Evolutionary conservation across 2,329 filamentous ascomycete species (phyloP), one percentile per base, ranked within the genome.

Genomic region (Aspergillus arachidicola): DNA sequence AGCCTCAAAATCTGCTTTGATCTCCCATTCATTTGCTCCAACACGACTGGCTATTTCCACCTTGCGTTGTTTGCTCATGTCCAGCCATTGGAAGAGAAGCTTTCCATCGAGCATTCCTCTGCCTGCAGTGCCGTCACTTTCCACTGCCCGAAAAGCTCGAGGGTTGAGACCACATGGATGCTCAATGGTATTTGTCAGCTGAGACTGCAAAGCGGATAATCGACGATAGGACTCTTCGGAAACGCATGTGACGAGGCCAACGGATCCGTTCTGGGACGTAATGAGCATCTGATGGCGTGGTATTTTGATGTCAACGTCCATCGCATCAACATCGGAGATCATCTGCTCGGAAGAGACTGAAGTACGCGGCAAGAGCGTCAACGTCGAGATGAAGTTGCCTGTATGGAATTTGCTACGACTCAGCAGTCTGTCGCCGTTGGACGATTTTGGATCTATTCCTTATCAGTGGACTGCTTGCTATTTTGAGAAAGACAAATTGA

Each of bases 361-460:
- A 4, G 87, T 87, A 19, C 89, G 89, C 1, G 92, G 91, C 38
- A 98, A 84, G 56, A 97, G 86, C 23, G 90, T 88, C 69, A 93
- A 90, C 43, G 86, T 86, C 0, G 91, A 90, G 0, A 91, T 88
- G 67, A 90, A 86, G 76, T 97, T 92, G 43, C 92, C 93, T 0
- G 92, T 89, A 74, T 94, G 90, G 80, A 99, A 98, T 63, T 93
- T 92, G 59, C 91, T 92, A 64, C 92, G 89, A 77, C 94, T 92
- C 9, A 99, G 86, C 28, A 99, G 86, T 46, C 94, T 87, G 72
- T 94, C 91, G 56, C 95, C 95, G 62, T 94, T 91, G 38, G 97
- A 87, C 7, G 93, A 96, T 81, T 96, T 96, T 19, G 94, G 94
- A 74, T 98, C 94, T 96, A 21, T 46, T 58, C 36, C 1, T 21